Conservation (phyloP, 371 early-diverging fungal genomes). For the Circinella minor region DNA sequence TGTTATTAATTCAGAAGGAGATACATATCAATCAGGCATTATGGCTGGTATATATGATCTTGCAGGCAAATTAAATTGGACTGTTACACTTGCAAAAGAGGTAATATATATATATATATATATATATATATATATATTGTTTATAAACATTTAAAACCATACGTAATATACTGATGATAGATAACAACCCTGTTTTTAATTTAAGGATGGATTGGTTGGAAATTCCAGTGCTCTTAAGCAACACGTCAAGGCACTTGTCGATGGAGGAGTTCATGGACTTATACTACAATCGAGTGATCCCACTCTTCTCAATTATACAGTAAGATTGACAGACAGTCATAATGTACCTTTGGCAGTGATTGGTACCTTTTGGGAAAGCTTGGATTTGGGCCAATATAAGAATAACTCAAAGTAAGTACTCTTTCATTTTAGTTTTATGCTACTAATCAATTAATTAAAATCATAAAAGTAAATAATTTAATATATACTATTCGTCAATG, state of each 20-base stretch:
- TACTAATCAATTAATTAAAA: too few species aligned
- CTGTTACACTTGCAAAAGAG: conserved; percentile 21
- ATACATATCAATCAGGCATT: conserved; percentile 33
- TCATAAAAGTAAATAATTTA: too few species aligned
- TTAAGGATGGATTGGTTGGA: conserved; percentile 3
- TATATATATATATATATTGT: too few species aligned
- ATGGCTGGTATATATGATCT: conserved; percentile 32
- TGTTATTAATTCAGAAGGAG: conserved; percentile 23
- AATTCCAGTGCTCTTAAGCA: background rate
- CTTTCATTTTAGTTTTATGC: background rate
- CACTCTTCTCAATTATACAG: conserved; percentile 7
- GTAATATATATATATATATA: too few species aligned
- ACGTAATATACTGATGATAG: too few species aligned
- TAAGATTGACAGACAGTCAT: conserved; percentile 5
- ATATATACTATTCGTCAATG: background rate
- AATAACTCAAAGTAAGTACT: background rate
- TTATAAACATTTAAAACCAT: background rate
- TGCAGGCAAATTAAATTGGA: conserved; percentile 36
- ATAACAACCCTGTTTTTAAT: too few species aligned
- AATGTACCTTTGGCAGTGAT: conserved; percentile 11
- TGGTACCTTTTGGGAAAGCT: conserved; percentile 26
- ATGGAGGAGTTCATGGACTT: conserved; percentile 19
- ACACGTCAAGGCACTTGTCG: conserved; percentile 11
- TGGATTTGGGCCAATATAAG: background rate
- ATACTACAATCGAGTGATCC: conserved; percentile 31